Evolutionary conservation across 805 yeast species (phyloP).

Genomic region (Allodekkera sacchari): DNA sequence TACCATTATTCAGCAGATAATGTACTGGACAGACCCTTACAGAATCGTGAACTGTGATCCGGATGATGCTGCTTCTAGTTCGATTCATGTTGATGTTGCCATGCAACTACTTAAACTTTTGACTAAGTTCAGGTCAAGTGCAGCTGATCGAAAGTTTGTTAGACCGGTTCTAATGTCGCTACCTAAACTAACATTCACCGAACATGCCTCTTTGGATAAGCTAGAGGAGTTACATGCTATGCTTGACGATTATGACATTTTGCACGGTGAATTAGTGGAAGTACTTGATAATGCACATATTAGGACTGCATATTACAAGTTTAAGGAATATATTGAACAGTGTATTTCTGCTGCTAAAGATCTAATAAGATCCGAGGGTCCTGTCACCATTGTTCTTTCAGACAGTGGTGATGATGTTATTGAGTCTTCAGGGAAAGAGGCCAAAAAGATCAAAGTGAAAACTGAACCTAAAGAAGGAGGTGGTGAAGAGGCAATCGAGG

Average conservation of each 20-base stretch:
- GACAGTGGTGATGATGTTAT: no score
- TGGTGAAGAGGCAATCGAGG: conserved; percentile 3
- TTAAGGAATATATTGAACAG: conserved; percentile 18
- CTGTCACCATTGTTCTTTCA: no score
- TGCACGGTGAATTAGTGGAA: conserved; percentile 19
- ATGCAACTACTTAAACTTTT: conserved; percentile 45
- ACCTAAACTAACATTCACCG: conserved; percentile 38
- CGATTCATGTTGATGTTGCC: conserved; percentile 49
- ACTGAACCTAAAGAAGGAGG: conserved; percentile 5
- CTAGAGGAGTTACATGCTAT: conserved; percentile 15
- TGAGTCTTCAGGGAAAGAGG: conserved; percentile 7
- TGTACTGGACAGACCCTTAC: conserved; percentile 80
- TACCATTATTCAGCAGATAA: conserved; percentile 57
- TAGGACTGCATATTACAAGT: conserved; percentile 16
- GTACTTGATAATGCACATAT: conserved; percentile 16
- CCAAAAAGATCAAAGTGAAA: conserved; percentile 6
- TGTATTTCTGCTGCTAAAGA: conserved; percentile 16
- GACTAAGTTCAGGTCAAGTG: conserved; percentile 38
- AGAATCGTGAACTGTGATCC: conserved; percentile 44
- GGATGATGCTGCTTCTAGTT: conserved; percentile 32
- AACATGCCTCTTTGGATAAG: conserved; percentile 12
- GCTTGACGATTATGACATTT: conserved; percentile 15
- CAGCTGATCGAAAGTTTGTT: conserved; percentile 41
- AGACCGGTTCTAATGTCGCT: conserved; percentile 46
- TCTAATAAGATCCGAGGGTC: no score